Base-by-base conservation (phyloP, 768 basidiomycete species). In the Cystobasidium tubakii region DNA sequence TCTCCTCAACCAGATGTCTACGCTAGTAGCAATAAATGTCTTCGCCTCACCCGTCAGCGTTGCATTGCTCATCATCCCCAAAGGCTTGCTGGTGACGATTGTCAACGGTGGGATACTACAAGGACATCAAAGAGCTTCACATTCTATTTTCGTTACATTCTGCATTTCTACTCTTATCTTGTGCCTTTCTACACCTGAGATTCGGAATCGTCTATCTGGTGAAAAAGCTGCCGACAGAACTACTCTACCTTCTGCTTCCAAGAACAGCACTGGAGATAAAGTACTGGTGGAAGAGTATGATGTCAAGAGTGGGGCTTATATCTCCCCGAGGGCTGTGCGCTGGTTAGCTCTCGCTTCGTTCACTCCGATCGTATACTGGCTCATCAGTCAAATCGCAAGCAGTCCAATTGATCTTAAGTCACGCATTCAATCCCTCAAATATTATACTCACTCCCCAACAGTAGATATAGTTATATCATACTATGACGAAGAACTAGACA, bases 381-480 rank as follows among this genome's bases (percentile, higher is more conserved):
- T 46, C 12, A 17, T 65, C 36, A 65, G 63, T 65, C 63, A 65
- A 15, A 19, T 27, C 2, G 43, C 43, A 36, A 39, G 25, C 34
- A 46, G 33, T 19, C 43, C 63, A 25, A 27, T 46, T 23, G 34
- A 65, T 19, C 23, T 25, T 3, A 39, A 39, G 4, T 31, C 23
- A n/a, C 31, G 25, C 2, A 34, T 39, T 23, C 31, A 34, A 46
- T 27, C 25, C 15, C 63, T 46, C 15, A 10, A 39, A 27, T 39
- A 42, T 29, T 65, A 39, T 39, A 46, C 63, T 42, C 63, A 46
- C 63, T 46, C 63, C 2, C 34, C 23, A 13, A 65, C 63, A 12
- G 63, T 72, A 15, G 66, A 74, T 57, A 34, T 74, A 25, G 66
- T 74, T 6, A 39, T 70, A 39, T 50, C 64, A 15, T 53, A 73